Percentiles rank a stretch among this genome's conserved stretches.
Conservation (phyloP, 1,139 yeast genomes). For the Hanseniaspora uvarum region DNA sequence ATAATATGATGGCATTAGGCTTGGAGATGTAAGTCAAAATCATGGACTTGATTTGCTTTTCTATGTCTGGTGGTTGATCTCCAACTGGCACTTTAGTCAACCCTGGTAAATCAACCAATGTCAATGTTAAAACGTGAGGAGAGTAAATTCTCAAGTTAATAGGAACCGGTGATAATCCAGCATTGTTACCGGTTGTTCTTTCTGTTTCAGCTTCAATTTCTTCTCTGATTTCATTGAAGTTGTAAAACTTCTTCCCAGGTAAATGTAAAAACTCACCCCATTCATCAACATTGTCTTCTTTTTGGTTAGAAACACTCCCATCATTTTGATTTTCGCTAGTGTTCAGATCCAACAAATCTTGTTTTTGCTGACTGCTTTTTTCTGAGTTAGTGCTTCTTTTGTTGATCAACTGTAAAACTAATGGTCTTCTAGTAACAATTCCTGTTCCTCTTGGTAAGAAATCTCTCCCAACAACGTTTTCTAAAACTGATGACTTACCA, state of each 20-base stretch:
- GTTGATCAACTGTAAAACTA: slow-evolving; percentile 71
- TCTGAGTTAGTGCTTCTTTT: slow-evolving; percentile 35
- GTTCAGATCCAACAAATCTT: slow-evolving; percentile 35
- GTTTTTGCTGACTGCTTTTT: slow-evolving; percentile 20
- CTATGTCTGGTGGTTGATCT: slow-evolving; percentile 96
- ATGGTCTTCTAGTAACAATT: slow-evolving; percentile 87
- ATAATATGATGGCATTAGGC: slow-evolving; percentile 89
- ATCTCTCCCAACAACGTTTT: slow-evolving; percentile 89
- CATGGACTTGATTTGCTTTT: slow-evolving; percentile 89
- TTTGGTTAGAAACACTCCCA: slow-evolving; percentile 25
- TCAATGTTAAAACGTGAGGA: slow-evolving; percentile 89
- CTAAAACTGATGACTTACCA: slow-evolving; percentile 88
- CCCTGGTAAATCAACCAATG: slow-evolving; percentile 95
- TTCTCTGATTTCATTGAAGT: slow-evolving; percentile 80
- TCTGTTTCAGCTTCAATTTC: slow-evolving; percentile 94
- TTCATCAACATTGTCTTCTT: slow-evolving; percentile 78
- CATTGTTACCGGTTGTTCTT: slow-evolving; percentile 81
- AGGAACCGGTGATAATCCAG: slow-evolving; percentile 86
- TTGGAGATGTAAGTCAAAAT: slow-evolving; percentile 83
- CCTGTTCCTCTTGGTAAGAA: slow-evolving; percentile 94
- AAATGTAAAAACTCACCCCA: slow-evolving; percentile 97
- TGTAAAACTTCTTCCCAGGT: slow-evolving; percentile 78
- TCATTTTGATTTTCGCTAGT: slow-evolving; percentile 21
- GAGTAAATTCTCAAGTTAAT: slow-evolving; percentile 89
- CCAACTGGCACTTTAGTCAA: slow-evolving; percentile 99